Percentiles rank a stretch among this genome's conserved stretches.
phyloP scores from a whole-genome alignment of 441 rosid genomes.

The Corymbia calophylla region DNA sequence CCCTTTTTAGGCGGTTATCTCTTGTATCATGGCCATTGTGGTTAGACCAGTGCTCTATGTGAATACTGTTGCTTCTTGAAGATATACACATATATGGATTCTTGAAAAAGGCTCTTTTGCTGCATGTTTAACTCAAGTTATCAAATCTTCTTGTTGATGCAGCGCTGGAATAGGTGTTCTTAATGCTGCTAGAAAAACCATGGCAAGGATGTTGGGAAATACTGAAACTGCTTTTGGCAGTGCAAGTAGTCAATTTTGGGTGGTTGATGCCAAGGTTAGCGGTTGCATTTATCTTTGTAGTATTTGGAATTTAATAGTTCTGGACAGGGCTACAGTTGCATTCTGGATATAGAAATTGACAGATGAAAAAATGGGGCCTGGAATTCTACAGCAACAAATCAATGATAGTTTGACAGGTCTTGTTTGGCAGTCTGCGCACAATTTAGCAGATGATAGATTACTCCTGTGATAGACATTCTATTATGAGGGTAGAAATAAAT shows the following conservation, averaged over 20 bases:
- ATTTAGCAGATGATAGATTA: background rate
- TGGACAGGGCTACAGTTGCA: background rate
- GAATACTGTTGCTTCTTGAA: background rate
- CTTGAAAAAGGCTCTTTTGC: too few relatives aligned
- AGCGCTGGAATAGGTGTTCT: constrained; percentile 99
- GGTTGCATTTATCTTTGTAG: background rate
- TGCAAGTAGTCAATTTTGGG: constrained; percentile 97
- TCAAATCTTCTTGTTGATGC: constrained; percentile 19
- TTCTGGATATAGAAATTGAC: background rate
- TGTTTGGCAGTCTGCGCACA: background rate
- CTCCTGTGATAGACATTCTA: background rate
- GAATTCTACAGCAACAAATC: background rate
- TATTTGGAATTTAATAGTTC: background rate
- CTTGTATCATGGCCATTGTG: background rate
- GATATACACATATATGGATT: background rate
- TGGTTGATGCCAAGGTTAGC: constrained; percentile 91
- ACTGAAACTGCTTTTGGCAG: constrained; percentile 82
- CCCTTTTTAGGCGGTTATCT: background rate
- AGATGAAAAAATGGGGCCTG: background rate
- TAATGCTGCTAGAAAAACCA: constrained; percentile 96
- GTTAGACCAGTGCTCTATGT: background rate
- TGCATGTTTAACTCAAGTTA: background rate
- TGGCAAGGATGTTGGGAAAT: constrained; percentile 98
- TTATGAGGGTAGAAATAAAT: background rate
- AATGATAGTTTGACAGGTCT: background rate